Conservation (phyloP, 2,329 filamentous ascomycete species). For the Alternaria infectoria region DNA sequence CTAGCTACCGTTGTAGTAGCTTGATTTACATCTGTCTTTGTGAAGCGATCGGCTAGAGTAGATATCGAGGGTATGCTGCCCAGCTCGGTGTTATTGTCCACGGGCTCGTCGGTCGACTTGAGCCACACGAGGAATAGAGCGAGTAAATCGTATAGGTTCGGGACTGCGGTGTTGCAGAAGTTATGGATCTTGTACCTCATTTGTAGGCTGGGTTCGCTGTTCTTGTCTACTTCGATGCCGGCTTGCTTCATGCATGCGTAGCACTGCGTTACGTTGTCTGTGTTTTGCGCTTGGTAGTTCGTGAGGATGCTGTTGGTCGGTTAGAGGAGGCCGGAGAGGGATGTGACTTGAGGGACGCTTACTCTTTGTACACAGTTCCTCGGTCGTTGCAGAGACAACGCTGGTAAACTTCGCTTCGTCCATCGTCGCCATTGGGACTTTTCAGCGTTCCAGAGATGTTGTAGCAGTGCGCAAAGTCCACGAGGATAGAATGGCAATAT, state of each 20-base stretch:
- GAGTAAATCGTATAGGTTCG: background rate
- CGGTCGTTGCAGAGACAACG: background rate
- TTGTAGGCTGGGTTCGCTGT: background rate
- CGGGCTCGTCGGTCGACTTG: background rate
- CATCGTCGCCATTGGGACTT: background rate
- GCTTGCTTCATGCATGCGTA: slow-evolving; percentile 7
- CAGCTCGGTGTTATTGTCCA: background rate
- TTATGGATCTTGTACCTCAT: slow-evolving; percentile 1
- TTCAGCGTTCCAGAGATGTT: background rate
- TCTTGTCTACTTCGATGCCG: background rate
- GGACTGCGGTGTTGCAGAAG: slow-evolving; percentile 6
- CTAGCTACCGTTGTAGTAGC: background rate
- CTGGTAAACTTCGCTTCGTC: background rate
- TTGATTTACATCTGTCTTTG: background rate
- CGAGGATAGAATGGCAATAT: background rate
- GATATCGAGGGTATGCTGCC: background rate
- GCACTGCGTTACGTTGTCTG: background rate
- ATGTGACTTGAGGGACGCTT: background rate
- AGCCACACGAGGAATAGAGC: background rate
- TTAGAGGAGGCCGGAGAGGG: background rate
- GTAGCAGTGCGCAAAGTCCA: background rate
- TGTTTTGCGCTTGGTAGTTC: background rate
- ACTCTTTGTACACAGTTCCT: background rate
- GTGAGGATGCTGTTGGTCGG: background rate
- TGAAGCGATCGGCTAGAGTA: background rate